Evolutionary conservation across 805 yeast species (phyloP), one percentile per base, ranked within the genome.

Genomic region (Suhomyces vadensis): DNA sequence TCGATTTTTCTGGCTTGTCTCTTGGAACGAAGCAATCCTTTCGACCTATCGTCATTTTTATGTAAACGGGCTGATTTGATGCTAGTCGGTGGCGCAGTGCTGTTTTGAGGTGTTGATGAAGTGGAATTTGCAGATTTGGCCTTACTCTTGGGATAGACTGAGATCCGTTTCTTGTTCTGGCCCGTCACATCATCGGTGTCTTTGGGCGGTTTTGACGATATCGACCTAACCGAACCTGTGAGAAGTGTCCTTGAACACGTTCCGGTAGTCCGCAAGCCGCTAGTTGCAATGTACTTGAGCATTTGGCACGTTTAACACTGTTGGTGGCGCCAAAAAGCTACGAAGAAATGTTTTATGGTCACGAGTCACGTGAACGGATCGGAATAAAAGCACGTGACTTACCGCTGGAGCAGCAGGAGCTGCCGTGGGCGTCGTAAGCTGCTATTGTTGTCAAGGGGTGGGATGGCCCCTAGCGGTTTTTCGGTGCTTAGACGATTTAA

Each of bases 151-250:
- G 38, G 25, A 6, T 29, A 26, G 5, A 37, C 26, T 6, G 45
- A 26, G 11, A 35, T 25, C 10, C 40, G 25, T 33, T 33, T 37
- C 17, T 46, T 46, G 27, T 23, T 9, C 21, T 20, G 27, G 14
- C 23, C 31, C 13, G 27, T 16, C 11, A 31, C 13, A 10, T 41
- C 48, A n/a, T 44, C 48, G 9, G 26, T 17, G 26, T 48, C 52
- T 11, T 50, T 50, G 10, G 54, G 54, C 24, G 46, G 50, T 35
- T 51, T 51, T 7, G 54, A 51, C 17, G 51, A 47, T 5, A 44
- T 26, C 26, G 23, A 39, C 42, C 53, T 36, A 8, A 47, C 42
- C 33, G 33, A 29, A 20, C 33, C 7, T 29, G 2, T 29, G 9
- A 29, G 4, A 29, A 23, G 39, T 14, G 13, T 21, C 8, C 25